phyloP scores from a whole-genome alignment of 805 yeast species.

The Citeromyces matritensis region DNA sequence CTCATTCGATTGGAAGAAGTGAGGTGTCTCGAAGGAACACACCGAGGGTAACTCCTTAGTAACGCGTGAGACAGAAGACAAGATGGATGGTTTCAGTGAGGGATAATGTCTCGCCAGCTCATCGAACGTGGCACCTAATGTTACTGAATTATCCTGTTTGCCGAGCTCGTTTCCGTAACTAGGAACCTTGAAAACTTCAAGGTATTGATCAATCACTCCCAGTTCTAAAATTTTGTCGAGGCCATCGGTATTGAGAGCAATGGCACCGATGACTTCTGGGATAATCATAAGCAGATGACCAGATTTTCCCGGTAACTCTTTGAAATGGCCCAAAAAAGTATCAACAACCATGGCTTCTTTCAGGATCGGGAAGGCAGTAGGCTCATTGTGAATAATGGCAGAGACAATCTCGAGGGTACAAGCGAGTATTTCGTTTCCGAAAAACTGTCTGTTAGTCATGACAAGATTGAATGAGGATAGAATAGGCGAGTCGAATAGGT shows the following conservation, averaged over 20 bases:
- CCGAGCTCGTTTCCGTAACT: constrained; percentile 39
- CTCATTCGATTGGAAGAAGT: constrained; percentile 25
- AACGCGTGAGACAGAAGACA: constrained; percentile 28
- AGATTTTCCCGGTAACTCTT: constrained; percentile 37
- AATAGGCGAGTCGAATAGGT: constrained; percentile 76
- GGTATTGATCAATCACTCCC: constrained; percentile 24
- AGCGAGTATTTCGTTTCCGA: constrained; percentile 55
- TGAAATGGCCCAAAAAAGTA: constrained; percentile 42
- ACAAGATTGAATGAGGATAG: constrained; percentile 44
- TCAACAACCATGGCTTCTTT: constrained; percentile 68
- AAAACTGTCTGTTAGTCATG: constrained; percentile 34
- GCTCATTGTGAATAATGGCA: constrained; percentile 74
- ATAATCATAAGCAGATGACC: constrained; percentile 43
- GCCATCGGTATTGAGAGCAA: constrained; percentile 67
- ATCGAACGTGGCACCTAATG: constrained; percentile 57
- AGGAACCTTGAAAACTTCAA: constrained; percentile 30
- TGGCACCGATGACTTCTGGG: constrained; percentile 70
- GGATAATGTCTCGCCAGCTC: constrained; percentile 79
- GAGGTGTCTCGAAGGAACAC: constrained; percentile 22
- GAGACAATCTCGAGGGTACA: constrained; percentile 49
- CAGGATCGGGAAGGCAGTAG: constrained; percentile 71
- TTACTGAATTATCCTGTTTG: constrained; percentile 32
- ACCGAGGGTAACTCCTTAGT: constrained; percentile 25
- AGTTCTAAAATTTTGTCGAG: constrained; percentile 33
- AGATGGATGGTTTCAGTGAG: constrained; percentile 43